Evolutionary conservation across 2,329 filamentous ascomycete species (phyloP).

Genomic region (Geosmithia morbida): DNA sequence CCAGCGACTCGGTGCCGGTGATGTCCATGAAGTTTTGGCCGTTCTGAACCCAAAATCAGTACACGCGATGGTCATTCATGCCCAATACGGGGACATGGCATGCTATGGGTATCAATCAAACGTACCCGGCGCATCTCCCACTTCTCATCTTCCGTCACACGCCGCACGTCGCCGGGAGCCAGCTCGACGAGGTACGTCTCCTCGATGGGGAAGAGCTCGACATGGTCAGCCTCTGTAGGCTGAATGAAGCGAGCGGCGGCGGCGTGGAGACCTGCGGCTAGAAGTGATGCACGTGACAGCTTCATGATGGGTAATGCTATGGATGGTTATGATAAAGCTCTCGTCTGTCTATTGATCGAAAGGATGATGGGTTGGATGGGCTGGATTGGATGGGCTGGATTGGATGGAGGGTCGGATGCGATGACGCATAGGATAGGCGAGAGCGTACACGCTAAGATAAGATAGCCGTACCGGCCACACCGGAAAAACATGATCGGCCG

Average conservation of each 20-base stretch:
- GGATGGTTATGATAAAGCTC: background rate
- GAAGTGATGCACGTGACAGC: constrained; percentile 33
- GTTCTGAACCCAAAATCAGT: constrained; percentile 34
- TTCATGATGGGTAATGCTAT: constrained; percentile 30
- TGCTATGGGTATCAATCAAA: constrained; percentile 4
- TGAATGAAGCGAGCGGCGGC: constrained; percentile 43
- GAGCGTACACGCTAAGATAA: background rate
- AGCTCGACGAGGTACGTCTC: constrained; percentile 62
- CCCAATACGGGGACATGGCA: background rate
- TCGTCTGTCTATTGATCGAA: background rate
- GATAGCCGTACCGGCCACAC: no score
- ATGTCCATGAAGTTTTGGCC: constrained; percentile 92
- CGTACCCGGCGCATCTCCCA: constrained; percentile 75
- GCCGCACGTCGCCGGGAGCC: constrained; percentile 65
- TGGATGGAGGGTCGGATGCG: background rate
- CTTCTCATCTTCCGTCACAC: constrained; percentile 91
- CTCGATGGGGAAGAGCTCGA: constrained; percentile 27
- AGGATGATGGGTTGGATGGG: background rate
- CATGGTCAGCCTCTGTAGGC: constrained; percentile 31
- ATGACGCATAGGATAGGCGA: background rate
- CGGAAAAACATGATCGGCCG: no score
- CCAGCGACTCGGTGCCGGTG: constrained; percentile 53
- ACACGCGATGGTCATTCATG: background rate
- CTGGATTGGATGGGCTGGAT: background rate
- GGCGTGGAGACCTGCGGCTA: constrained; percentile 39